phyloP scores from a whole-genome alignment of 495 filamentous ascomycete genomes.

The Aspergillus indologenus region DNA sequence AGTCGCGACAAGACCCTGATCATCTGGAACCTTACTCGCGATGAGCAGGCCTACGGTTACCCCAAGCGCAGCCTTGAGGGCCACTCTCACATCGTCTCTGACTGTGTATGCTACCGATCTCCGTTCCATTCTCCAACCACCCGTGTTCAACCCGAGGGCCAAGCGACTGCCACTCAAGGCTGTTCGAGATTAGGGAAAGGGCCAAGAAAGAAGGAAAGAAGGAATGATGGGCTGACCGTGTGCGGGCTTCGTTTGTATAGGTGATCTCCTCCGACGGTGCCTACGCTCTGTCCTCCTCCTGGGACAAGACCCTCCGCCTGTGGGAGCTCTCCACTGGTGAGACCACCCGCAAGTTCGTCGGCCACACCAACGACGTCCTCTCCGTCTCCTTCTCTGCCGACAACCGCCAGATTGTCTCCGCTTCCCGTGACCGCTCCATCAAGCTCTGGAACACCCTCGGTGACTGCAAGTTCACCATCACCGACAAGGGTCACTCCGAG shows the following conservation, averaged over 20 bases:
- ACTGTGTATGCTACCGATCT: slow-evolving; percentile 75
- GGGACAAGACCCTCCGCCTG: slow-evolving; percentile 99
- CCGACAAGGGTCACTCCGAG: slow-evolving; percentile 98
- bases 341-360: slow-evolving; percentile 97
- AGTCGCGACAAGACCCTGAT: slow-evolving; percentile 98
- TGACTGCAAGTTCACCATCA: slow-evolving; percentile 99
- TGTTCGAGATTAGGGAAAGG: not conserved
- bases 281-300: slow-evolving; percentile 97
- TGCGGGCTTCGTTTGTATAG: slow-evolving; percentile 47
- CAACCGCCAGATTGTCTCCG: slow-evolving; percentile 99
- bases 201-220: slow-evolving; percentile 15
- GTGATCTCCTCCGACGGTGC: slow-evolving; percentile 99
- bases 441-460: slow-evolving; percentile 99
- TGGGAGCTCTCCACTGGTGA: slow-evolving; percentile 97
- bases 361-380: slow-evolving; percentile 98
- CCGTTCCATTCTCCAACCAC: slow-evolving; percentile 12
- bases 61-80: slow-evolving; percentile 97
- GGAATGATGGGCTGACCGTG: slow-evolving; percentile 37
- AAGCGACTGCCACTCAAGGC: not conserved
- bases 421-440: slow-evolving; percentile 95
- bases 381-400: slow-evolving; percentile 99
- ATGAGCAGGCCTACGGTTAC: slow-evolving; percentile 95
- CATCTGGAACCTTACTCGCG: slow-evolving; percentile 99
- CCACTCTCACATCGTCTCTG: slow-evolving; percentile 99
- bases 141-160: slow-evolving; percentile 6